Evolutionary conservation across 2,329 filamentous ascomycete species (phyloP), one percentile per base, ranked within the genome.

Genomic region (Amylocarpus encephaloides): DNA sequence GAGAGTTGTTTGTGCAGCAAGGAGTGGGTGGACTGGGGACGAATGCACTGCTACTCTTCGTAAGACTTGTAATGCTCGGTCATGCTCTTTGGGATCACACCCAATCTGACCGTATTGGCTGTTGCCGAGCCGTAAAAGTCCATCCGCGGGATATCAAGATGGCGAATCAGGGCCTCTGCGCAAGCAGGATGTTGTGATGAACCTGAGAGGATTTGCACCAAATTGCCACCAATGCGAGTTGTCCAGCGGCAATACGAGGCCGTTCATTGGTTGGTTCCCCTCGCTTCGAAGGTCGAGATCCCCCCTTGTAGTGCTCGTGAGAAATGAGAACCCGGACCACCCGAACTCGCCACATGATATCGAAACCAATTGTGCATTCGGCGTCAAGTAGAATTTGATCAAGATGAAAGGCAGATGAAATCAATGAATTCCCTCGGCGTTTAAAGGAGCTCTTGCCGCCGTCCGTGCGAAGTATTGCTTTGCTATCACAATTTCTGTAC

Each of bases 171-270:
- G 7, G n/a, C 18, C 15, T 34, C 38, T 30, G 33, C 40, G 40
- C 47, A 38, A 44, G 19, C n/a, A 34, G 30, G 29, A 16, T 5
- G 32, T 38, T 46, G 49, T 51, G 49, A 46, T 47, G 49, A 51
- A 35, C 38, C 16, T 22, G 16, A n/a, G 30, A 35, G 22, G 12
- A 36, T 33, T 48, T 30, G 19, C 29, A 42, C 49, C 49, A 51
- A 51, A n/a, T n/a, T n/a, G n/a, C n/a, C n/a, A n/a, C n/a, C n/a
- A n/a, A n/a, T n/a, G n/a, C n/a, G 18, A 29, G 12, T 16, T 6
- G 61, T 41, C 33, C 18, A 33, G 47, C 47, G 47, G 47, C 32
- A 49, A 49, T 12, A 44, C 16, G 26, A 29, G 7, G 16, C 7
- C 29, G 29, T 12, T 41, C 29, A 42, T 43, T 42, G 26, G 39